phyloP scores from a whole-genome alignment of 495 filamentous ascomycete genomes.

The Penicillium samsonianum region DNA sequence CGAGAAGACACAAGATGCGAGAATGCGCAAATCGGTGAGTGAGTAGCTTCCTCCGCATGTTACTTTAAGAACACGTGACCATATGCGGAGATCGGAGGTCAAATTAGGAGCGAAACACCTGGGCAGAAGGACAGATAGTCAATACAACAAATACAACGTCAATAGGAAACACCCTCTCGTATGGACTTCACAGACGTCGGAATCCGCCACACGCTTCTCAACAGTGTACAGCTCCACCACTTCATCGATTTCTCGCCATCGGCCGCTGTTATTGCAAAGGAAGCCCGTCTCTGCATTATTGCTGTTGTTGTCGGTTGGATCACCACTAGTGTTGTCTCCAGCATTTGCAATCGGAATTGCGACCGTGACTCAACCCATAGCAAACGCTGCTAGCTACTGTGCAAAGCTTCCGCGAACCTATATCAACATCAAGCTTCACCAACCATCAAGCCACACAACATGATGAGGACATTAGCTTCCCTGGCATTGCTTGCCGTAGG shows the following conservation, averaged over 20 bases:
- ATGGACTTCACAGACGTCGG: constrained; percentile 56
- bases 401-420: not conserved
- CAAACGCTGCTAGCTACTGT: constrained; percentile 13
- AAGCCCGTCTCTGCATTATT: constrained; percentile 50
- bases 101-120: constrained; percentile 25
- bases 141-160: constrained; percentile 9
- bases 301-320: constrained; percentile 54
- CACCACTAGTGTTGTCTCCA: constrained; percentile 46
- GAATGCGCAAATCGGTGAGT: constrained; percentile 1
- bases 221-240: constrained; percentile 47
- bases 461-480: constrained; percentile 42
- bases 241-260: constrained; percentile 50
- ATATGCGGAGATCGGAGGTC: constrained; percentile 30
- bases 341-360: constrained; percentile 37
- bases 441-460: constrained; percentile 27
- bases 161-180: constrained; percentile 13
- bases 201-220: constrained; percentile 51
- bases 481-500: constrained; percentile 54
- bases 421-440: constrained; percentile 8
- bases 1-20: constrained; percentile 5
- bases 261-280: constrained; percentile 44
- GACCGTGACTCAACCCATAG: constrained; percentile 27
- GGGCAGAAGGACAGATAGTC: constrained; percentile 28
- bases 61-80: constrained; percentile 3
- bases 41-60: constrained; percentile 20